Percentiles rank a stretch among this genome's conserved stretches.
Conservation (phyloP, 1,284 basidiomycete species). For the Quambalaria eucalypti region DNA sequence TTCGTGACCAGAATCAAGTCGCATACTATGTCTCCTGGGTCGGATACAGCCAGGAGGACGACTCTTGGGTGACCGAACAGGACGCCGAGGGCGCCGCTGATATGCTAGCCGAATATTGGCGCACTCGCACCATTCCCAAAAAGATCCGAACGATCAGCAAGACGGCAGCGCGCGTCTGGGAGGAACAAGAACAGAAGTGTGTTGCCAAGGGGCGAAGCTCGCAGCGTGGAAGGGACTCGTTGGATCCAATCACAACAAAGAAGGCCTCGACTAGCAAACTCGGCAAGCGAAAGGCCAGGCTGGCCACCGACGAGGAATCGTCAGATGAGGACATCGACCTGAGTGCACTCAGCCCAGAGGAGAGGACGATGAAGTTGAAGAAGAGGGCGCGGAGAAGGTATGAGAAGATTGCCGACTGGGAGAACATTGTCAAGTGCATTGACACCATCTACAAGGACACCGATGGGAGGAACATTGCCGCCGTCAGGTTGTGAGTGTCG, state of each 20-base stretch:
- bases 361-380: constrained; percentile 9
- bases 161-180: constrained; percentile 1
- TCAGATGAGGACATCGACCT: constrained; percentile 4
- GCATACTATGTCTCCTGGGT: constrained; percentile 38
- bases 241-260: background rate
- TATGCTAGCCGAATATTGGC: constrained; percentile 5
- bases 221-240: background rate
- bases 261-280: background rate
- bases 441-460: constrained; percentile 21
- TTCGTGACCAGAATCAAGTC: constrained; percentile 11
- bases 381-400: constrained; percentile 17
- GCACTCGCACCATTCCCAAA: constrained; percentile 1
- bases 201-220: background rate
- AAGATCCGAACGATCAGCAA: constrained; percentile 7
- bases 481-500: constrained; percentile 16
- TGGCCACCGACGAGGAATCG: constrained; percentile 1
- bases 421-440: constrained; percentile 19
- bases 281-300: background rate
- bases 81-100: constrained; percentile 18
- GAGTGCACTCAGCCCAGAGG: constrained; percentile 7
- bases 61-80: constrained; percentile 26
- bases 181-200: background rate
- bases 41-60: constrained; percentile 21
- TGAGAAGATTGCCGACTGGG: constrained; percentile 24
- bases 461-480: constrained; percentile 16